Evolutionary conservation across 345 rosid genomes (phyloP), one percentile per base, ranked within the genome.

Genomic region (Citrus mangshanensis): DNA sequence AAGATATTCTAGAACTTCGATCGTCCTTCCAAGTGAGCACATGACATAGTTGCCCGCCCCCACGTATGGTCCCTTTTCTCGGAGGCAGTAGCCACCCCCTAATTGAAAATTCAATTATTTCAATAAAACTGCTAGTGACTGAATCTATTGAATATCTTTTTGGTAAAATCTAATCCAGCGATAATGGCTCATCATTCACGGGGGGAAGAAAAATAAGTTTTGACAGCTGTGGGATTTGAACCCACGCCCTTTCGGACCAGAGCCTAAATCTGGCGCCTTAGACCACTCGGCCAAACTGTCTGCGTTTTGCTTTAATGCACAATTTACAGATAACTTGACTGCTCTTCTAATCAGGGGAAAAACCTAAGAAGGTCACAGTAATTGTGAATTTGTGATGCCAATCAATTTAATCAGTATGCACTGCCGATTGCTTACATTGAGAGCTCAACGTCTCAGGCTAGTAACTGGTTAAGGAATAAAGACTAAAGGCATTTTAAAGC

Each of bases 271-370:
- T 91, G 97, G 95, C 98, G 97, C 96, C 96, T 95, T 91, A 93
- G 99, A 95, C 98, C 99, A 94, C 97, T 96, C 97, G 95, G 98
- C 98, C 95, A 94, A 96, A 95, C 97, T 95, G 91, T 93, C 91
- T 2, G 7, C 2, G 1, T 5, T 4, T 5, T 5, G 1, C 22
- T 4, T 16, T 10, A 0, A 5, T 51, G 6, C 55, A 49, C 16
- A 16, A 14, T 14, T 16, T 51, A 4, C 0, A 51, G 0, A 46
- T 46, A 2, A 0, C 0, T 46, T 46, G 0, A 10, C 1, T 46
- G 1, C 4, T 46, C 5, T 46, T 16, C 0, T 2, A 38, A 38
- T 38, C 10, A 9, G 1, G 12, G 7, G 10, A 0, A 5, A 5
- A 34, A 34, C 6, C 35, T 1, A 37, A 37, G 40, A 0, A 0